These are phyloP conservation scores for Elymus sibiricus DNA, from an alignment of 176 grass and related monocot species.

Conservation along the genomic window DNA sequence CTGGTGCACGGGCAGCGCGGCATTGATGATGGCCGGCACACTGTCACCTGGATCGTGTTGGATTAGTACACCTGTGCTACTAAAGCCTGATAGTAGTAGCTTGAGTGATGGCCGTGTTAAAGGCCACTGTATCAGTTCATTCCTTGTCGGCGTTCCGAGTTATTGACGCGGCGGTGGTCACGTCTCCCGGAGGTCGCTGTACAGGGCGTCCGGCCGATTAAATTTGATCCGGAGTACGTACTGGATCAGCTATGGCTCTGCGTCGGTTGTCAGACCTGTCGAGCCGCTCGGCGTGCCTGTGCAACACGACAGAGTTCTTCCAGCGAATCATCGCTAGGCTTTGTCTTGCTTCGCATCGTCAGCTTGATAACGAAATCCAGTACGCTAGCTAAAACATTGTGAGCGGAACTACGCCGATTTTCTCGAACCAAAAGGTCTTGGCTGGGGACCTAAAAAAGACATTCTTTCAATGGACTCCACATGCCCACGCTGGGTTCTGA, in stretches of 20 bases:
- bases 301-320: not conserved
- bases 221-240: not conserved
- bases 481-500: too few species aligned
- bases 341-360: too few species aligned
- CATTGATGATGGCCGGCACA: conserved; percentile 8
- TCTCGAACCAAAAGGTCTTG: too few species aligned
- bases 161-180: not conserved
- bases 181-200: not conserved
- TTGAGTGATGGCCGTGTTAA: not conserved
- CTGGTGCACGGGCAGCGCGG: not conserved
- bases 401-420: too few species aligned
- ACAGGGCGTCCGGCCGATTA: not conserved
- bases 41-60: not conserved
- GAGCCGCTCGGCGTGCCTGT: not conserved
- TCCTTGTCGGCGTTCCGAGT: not conserved
- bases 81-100: not conserved
- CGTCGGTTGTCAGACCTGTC: not conserved
- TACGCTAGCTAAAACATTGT: too few species aligned
- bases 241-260: not conserved
- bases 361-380: too few species aligned
- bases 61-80: conserved; percentile 25
- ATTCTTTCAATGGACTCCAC: too few species aligned
- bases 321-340: too few species aligned
- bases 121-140: not conserved
- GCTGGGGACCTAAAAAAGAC: too few species aligned